Base-by-base conservation (phyloP, 2,329 filamentous ascomycete species). In the Pestalotiopsis fici region DNA sequence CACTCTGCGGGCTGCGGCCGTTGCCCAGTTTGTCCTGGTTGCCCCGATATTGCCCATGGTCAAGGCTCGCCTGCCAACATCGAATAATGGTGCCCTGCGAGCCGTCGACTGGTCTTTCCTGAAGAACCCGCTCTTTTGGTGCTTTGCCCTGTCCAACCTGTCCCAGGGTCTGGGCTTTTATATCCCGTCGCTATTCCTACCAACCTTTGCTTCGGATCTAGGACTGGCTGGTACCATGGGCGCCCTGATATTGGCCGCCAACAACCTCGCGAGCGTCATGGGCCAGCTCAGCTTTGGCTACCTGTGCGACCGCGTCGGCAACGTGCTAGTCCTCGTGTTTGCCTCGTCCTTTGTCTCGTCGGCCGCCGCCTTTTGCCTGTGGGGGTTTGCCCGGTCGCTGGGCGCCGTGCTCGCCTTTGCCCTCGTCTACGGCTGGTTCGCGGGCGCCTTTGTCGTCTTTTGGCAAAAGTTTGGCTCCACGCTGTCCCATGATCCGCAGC, bases 391-490 rank as follows among this genome's bases (percentile, higher is more conserved):
- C 23, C 82, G 81, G 0, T 84, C 80, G 9, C 77, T 90, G 27
- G 82, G 83, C 0, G 78, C 89, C 3, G 75, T 92, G 37, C 86
- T 89, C 27, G 71, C 87, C 7, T 92, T 90, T 75, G 87, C 88
- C 39, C 77, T 90, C 21, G 79, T 85, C 4, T 92, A 90, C 72
- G 90, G 90, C 0, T 82, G 91, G 70, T 92, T 91, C 65, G 89
- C 89, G 0, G 88, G 89, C 0, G 86, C 87, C 0, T 92, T 89
- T 73, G 87, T 86, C 2, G 86, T 87, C 0, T 86, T 88, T 0
- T 92, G 89, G 89, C 83, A 86, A 2, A 76, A 74, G 55, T 76
- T 77, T 60, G 74, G 75, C 7, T 67, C 71, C 0, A 67, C 72
- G 13, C 67, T 77, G 2, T 74, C 74, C 0, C 74, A 76, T 11